Base-by-base conservation (phyloP, 148 eudicot genomes). In the Cornus kousa region DNA sequence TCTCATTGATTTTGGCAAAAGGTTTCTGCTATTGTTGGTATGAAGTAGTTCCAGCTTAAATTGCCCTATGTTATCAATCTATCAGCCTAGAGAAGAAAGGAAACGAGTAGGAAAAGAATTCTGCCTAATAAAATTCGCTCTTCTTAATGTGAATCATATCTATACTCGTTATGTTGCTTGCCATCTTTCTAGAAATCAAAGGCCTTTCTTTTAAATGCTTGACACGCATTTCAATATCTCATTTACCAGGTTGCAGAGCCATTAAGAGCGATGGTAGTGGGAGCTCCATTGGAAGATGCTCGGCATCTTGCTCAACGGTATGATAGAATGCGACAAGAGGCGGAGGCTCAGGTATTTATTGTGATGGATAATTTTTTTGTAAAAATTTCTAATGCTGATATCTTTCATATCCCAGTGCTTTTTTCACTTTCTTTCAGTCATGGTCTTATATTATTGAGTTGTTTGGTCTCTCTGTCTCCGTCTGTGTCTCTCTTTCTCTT, bases 251-350 rank as follows among this genome's bases (percentile, higher is more conserved):
- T 93, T 39, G 99, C 99, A 74, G 99, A 95, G 80, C 99, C 99
- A 74, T 84, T 95, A 77, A 83, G 97, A 88, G 97, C 99, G 70
- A 95, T 93, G 99, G 99, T 95, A 74, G 85, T 95, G 93, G 99
- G 99, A 83, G 99, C 99, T 84, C 97, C 99, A 55, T 87, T 95
- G 74, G 99, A 95, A 76, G 99, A 95, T 83, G 99, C 99, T 87
- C 92, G 97, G 68, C 99, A 95, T 88, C 97, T 95, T 76, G 97
- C 97, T 82, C 99, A 95, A 79, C 91, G 99, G 74, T 95, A 95
- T 80, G 99, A 93, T 80, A 81, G 92, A 85, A 90, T 93, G 92
- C 91, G 99, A 67, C 99, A 95, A 92, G 99, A 95, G 83, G 97
- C 99, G 77, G 99, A 95, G 85, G 94, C 97, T 75, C 99, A 95